Evolutionary conservation across 2,329 filamentous ascomycete genomes (phyloP).

Genomic region (Scleromitrula shiraiana): DNA sequence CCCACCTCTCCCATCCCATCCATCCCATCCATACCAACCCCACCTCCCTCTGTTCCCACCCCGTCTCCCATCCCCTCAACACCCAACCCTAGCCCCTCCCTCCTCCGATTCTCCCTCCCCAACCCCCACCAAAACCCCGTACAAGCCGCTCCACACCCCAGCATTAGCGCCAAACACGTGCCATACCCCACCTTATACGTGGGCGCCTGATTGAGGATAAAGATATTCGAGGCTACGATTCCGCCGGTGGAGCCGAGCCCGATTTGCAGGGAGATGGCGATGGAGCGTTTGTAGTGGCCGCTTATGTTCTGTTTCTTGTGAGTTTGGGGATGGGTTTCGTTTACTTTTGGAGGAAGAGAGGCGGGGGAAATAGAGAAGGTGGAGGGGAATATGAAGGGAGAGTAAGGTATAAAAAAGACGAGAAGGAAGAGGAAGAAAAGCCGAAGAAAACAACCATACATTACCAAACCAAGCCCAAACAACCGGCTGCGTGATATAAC

Average conservation of each 20-base stretch:
- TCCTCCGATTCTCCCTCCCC: slow-evolving; percentile 3
- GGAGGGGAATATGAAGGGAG: neutral
- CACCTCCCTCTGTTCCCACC: neutral
- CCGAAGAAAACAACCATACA: slow-evolving; percentile 4
- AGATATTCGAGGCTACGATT: slow-evolving; percentile 3
- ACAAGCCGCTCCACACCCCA: neutral
- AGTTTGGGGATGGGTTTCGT: neutral
- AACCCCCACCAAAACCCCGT: slow-evolving; percentile 1
- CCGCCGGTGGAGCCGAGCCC: slow-evolving; percentile 12
- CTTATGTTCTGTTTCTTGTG: slow-evolving; percentile 9
- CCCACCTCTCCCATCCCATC: too few species aligned
- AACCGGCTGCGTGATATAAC: slow-evolving; percentile 30
- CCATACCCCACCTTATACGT: neutral
- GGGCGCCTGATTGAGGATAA: neutral
- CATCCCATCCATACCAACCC: neutral
- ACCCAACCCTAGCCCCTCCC: neutral
- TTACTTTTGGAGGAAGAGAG: too few species aligned
- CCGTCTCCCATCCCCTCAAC: neutral
- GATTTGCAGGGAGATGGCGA: neutral
- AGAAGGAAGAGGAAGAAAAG: neutral
- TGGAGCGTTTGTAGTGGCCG: slow-evolving; percentile 15
- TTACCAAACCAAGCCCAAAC: slow-evolving; percentile 42
- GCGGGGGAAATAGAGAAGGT: too few species aligned
- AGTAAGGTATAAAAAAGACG: too few species aligned
- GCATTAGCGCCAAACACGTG: neutral